Base-by-base conservation (phyloP, 2,329 filamentous ascomycete species). In the Cyphellophora europaea region DNA sequence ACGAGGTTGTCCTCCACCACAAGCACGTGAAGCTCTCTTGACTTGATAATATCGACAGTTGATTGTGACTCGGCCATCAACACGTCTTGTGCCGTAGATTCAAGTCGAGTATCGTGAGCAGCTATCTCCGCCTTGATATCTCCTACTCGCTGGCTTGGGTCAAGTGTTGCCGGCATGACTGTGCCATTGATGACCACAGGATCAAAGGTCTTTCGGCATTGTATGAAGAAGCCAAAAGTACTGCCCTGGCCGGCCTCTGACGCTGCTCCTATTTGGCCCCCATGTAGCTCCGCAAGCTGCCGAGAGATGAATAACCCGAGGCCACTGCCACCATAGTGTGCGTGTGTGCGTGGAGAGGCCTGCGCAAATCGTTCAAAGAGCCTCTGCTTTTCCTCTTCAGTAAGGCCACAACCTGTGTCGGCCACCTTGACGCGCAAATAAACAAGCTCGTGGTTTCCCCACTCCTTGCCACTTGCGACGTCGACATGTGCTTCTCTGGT, bases 361-460 rank as follows among this genome's bases (percentile, higher is more conserved):
- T 89, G 83, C 6, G 79, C 77, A 53, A 89, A 89, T 13, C 82
- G 72, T 45, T 85, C 74, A 56, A 89, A 89, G 0, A 91, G 66
- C 30, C 75, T 67, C 30, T 79, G 76, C 59, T 79, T 82, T 50
- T 86, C 82, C 36, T 79, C 72, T 3, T 73, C 65, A 2, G 69
- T 81, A 8, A 91, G 64, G 0, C 82, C 82, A 35, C 82, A 76
- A 1, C 84, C 84, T 0, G 82, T 86, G 49, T 89, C 84, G 43
- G 74, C 71, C 15, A 89, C 82, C 27, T 79, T 72, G 39, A 89
- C 79, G 32, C 76, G 68, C 19, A 89, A 67, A 51, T 71, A 84
- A 1, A 77, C 64, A 3, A 69, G 64, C 34, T 79, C 65, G 3
- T 69, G 68, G 4, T 58, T 50, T 3, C 71, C 71, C 70, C 71